phyloP scores from a whole-genome alignment of 306 rosid species.

The Potentilla sterilis region DNA sequence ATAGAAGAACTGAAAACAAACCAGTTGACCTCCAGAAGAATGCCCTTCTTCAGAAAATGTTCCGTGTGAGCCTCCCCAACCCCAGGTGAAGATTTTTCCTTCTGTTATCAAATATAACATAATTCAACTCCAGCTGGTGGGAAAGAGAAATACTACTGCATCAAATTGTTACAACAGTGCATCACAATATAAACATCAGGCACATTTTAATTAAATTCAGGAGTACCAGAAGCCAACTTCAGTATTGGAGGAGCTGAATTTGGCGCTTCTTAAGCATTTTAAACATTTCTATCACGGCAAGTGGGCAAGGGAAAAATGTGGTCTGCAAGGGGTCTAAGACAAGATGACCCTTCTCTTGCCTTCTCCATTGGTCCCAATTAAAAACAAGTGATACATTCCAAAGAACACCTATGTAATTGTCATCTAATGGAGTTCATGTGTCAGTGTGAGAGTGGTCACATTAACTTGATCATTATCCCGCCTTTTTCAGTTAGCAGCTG shows the following conservation, averaged over 20 bases:
- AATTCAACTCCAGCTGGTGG: neutral
- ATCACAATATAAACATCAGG: neutral
- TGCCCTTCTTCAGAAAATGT: conserved; percentile 78
- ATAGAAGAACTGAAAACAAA: conserved; percentile 39
- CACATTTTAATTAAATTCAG: neutral
- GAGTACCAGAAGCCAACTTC: neutral
- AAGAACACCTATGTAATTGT: neutral
- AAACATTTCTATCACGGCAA: neutral
- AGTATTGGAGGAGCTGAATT: neutral
- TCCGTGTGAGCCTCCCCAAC: conserved; percentile 97
- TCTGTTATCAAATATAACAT: conserved; percentile 39
- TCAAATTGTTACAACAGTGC: neutral
- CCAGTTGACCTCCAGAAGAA: conserved; percentile 97
- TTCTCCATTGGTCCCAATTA: neutral
- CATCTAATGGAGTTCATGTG: neutral
- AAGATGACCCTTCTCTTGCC: neutral
- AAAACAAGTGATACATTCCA: neutral
- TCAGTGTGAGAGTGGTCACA: neutral
- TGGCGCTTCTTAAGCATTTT: neutral
- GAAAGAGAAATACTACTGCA: neutral
- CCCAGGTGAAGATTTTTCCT: conserved; percentile 88
- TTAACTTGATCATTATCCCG: neutral
- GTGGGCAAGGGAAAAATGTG: neutral
- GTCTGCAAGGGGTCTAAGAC: neutral
- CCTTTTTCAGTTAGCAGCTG: neutral